phyloP scores from a whole-genome alignment of 2,329 filamentous ascomycete genomes.

The Acarospora socialis region DNA sequence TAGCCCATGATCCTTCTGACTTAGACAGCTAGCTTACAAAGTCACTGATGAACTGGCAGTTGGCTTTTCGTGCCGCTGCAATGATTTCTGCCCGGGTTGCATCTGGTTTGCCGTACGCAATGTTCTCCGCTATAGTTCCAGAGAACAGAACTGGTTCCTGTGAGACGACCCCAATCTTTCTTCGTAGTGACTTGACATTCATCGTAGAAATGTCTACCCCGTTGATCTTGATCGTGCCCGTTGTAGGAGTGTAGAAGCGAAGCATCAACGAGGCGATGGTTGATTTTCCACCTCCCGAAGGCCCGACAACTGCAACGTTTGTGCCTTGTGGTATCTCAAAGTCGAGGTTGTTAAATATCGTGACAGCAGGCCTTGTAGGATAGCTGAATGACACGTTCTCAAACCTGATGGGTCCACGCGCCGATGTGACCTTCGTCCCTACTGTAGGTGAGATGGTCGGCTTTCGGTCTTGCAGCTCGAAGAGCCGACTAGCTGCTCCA shows the following conservation, averaged over 20 bases:
- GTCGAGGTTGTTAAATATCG: constrained; percentile 74
- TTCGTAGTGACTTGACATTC: constrained; percentile 84
- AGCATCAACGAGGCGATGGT: constrained; percentile 86
- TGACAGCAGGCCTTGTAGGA: constrained; percentile 80
- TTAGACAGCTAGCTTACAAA: constrained; percentile 43
- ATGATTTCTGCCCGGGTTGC: constrained; percentile 72
- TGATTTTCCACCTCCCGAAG: constrained; percentile 89
- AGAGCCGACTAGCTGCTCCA: constrained; percentile 86
- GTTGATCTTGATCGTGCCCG: constrained; percentile 67
- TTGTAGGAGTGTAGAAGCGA: constrained; percentile 75
- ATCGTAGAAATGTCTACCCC: constrained; percentile 69
- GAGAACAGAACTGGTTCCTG: constrained; percentile 94
- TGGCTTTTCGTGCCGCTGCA: constrained; percentile 74
- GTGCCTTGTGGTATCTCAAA: constrained; percentile 88
- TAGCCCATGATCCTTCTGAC: constrained; percentile 9
- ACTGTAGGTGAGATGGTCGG: constrained; percentile 78
- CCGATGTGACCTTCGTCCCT: constrained; percentile 64
- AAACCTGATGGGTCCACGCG: constrained; percentile 80
- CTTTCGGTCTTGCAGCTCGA: constrained; percentile 84
- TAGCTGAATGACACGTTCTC: constrained; percentile 78
- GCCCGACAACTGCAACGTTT: constrained; percentile 92
- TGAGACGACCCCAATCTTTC: constrained; percentile 86
- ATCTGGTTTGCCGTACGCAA: constrained; percentile 73
- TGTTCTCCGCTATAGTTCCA: constrained; percentile 63
- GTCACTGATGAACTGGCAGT: constrained; percentile 92